phyloP scores from a whole-genome alignment of 768 basidiomycete species.

The Calocera cornea region DNA sequence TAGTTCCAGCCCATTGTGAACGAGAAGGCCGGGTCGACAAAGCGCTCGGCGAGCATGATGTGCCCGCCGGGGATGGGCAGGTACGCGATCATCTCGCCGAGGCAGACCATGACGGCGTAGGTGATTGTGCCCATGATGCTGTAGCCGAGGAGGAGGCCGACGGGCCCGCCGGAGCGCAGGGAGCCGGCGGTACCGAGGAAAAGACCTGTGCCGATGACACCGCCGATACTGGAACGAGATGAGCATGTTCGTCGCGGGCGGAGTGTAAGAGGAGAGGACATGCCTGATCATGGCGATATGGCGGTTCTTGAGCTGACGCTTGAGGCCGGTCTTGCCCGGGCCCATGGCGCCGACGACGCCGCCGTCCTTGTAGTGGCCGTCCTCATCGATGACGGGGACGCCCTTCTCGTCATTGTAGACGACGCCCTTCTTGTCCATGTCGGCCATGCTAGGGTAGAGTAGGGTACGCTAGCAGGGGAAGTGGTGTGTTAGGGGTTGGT shows the following conservation, averaged over 20 bases:
- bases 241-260: too few species aligned
- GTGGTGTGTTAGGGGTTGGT: too few species aligned
- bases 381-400: background rate
- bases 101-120: slow-evolving; percentile 13
- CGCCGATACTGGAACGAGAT: background rate
- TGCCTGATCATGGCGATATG: slow-evolving; percentile 1
- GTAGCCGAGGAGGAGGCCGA: slow-evolving; percentile 16
- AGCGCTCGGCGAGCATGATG: slow-evolving; percentile 11
- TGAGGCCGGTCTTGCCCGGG: background rate
- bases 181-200: slow-evolving; percentile 19
- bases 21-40: slow-evolving; percentile 12
- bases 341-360: background rate
- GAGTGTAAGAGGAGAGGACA: background rate
- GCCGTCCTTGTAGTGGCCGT: background rate
- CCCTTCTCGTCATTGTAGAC: background rate
- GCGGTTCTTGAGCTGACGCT: slow-evolving; percentile 2
- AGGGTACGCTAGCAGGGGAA: too few species aligned
- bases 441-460: too few species aligned
- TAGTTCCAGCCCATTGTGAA: slow-evolving; percentile 14
- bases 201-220: slow-evolving; percentile 11
- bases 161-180: slow-evolving; percentile 11
- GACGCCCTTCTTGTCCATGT: background rate
- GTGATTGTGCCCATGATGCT: slow-evolving; percentile 12
- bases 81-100: slow-evolving; percentile 16
- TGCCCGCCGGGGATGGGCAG: slow-evolving; percentile 11